Evolutionary conservation across 2,329 filamentous ascomycete species (phyloP).

Genomic region (Daldinia eschscholtzii): DNA sequence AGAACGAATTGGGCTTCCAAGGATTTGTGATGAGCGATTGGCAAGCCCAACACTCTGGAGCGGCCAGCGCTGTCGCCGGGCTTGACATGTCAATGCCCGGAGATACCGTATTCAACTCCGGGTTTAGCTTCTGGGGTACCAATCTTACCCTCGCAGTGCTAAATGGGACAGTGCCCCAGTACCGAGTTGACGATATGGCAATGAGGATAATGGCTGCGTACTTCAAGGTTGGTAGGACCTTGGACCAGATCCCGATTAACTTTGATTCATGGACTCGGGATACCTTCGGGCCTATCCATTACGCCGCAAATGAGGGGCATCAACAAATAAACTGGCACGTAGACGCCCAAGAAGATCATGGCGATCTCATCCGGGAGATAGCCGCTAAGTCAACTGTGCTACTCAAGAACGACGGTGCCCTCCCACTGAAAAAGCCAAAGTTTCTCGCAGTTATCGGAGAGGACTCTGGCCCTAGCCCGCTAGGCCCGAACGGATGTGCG

Average conservation of each 20-base stretch:
- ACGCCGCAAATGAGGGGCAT: conserved; percentile 69
- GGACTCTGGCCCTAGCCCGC: conserved; percentile 80
- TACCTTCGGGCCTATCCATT: conserved; percentile 78
- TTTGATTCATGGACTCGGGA: conserved; percentile 90
- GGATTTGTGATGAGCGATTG: conserved; percentile 87
- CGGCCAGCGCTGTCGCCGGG: conserved; percentile 75
- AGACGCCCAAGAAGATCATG: conserved; percentile 84
- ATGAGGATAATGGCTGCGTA: conserved; percentile 82
- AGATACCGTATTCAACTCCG: conserved; percentile 81
- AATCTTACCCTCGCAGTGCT: conserved; percentile 90
- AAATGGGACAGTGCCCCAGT: conserved; percentile 90
- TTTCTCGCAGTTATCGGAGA: conserved; percentile 84
- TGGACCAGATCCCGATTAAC: conserved; percentile 71
- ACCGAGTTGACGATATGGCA: conserved; percentile 91
- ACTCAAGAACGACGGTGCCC: conserved; percentile 82
- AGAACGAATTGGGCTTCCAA: conserved; percentile 84
- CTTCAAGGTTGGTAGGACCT: conserved; percentile 73
- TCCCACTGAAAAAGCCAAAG: conserved; percentile 84
- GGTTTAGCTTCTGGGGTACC: conserved; percentile 81
- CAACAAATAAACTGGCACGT: conserved; percentile 83
- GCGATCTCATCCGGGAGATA: conserved; percentile 77
- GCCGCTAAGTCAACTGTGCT: conserved; percentile 87
- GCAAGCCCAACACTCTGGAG: conserved; percentile 79
- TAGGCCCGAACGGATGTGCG: conserved; percentile 82
- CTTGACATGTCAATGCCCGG: conserved; percentile 92